Percentiles rank a stretch among this genome's conserved stretches.
Conservation (phyloP, 2,329 filamentous ascomycete genomes). For the Neocatenulostroma microsporum region DNA sequence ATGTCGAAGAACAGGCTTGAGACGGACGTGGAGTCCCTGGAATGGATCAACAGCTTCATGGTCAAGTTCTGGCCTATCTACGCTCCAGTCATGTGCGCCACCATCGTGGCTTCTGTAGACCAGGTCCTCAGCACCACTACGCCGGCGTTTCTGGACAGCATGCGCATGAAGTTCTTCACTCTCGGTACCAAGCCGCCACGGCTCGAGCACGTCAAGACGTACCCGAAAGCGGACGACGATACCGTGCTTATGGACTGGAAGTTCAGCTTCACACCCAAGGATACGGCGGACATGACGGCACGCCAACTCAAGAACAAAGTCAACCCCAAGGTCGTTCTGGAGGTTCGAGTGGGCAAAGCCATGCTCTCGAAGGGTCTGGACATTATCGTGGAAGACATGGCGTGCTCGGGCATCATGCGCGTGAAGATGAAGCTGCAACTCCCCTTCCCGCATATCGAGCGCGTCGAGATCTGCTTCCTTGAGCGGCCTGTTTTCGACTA, state of each 20-base stretch:
- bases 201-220: slow-evolving; percentile 96
- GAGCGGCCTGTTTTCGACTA: slow-evolving; percentile 88
- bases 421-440: slow-evolving; percentile 97
- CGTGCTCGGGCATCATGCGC: slow-evolving; percentile 90
- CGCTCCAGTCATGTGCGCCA: slow-evolving; percentile 83
- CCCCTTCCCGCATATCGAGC: slow-evolving; percentile 90
- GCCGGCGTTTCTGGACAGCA: slow-evolving; percentile 83
- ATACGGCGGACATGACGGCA: slow-evolving; percentile 81
- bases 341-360: slow-evolving; percentile 90
- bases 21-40: slow-evolving; percentile 82
- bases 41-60: slow-evolving; percentile 99
- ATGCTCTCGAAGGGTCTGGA: slow-evolving; percentile 96
- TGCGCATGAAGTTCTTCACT: slow-evolving; percentile 89
- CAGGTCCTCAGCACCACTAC: slow-evolving; percentile 91
- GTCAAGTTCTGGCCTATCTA: slow-evolving; percentile 99
- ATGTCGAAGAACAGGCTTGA: slow-evolving; percentile 83
- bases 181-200: slow-evolving; percentile 91
- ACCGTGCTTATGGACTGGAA: slow-evolving; percentile 99
- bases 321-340: slow-evolving; percentile 92
- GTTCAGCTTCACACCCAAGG: slow-evolving; percentile 97
- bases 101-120: slow-evolving; percentile 87
- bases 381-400: slow-evolving; percentile 96
- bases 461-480: slow-evolving; percentile 89
- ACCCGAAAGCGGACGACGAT: slow-evolving; percentile 91
- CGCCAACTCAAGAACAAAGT: slow-evolving; percentile 90